Base-by-base conservation (phyloP, 2,329 filamentous ascomycete species). In the Dichotomopilus funicola region DNA sequence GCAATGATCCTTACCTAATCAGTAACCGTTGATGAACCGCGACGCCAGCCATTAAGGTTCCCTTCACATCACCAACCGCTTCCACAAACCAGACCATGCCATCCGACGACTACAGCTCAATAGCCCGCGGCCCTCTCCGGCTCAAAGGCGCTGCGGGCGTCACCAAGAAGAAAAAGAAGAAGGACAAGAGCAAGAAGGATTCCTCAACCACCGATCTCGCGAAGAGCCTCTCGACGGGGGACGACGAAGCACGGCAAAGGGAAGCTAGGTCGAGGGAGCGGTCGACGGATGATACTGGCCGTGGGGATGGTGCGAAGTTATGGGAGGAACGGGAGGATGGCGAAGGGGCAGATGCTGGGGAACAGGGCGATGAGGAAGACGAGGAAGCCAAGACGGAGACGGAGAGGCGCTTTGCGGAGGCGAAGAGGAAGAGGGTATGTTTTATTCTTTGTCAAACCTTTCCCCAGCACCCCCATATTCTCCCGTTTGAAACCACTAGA, bases 351-450 rank as follows among this genome's bases (percentile, higher is more conserved):
- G 19, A 27, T 3, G 19, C 19, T 3, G 38, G 3, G 6, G 49
- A n/a, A 4, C 27, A 67, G 53, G 33, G 11, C 40, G 61, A 66
- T 57, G 55, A 58, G 34, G 59, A 60, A 54, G 62, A 65, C 11
- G 53, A 62, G 46, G 67, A 69, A 10, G 66, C 70, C 41, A 67
- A 65, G 77, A 97, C 92, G 0, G 90, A 95, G 60, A 83, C 91
- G 1, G 90, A 99, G 74, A 78, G 79, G 63, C 79, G 85, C 45
- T 83, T 94, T 65, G 89, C 95, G 62, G 92, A 97, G 73, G 79
- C 82, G 64, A 83, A 87, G 70, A 80, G 83, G 70, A 94, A 90
- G 73, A 82, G 89, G 76, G 89, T 89, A 78, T 59, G 85, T 79
- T 38, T 11, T 35, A 3, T 3, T 36, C 7, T 46, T 45, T 6